Percentiles rank a stretch among this genome's conserved stretches.
phyloP scores from a whole-genome alignment of 345 rosid species.

The Excoecaria agallocha region DNA sequence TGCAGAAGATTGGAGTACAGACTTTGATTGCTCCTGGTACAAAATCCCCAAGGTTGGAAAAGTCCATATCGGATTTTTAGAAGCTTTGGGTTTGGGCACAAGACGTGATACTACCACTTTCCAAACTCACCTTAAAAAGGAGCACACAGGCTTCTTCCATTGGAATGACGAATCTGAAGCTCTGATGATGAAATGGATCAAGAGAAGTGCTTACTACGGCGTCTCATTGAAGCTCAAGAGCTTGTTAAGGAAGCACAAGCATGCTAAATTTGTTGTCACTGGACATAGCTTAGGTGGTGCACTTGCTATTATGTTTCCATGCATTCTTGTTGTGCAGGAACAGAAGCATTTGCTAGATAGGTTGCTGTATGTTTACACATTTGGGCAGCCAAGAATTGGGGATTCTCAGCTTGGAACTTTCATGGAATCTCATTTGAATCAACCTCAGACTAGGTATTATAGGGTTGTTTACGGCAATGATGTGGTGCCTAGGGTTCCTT shows the following conservation, averaged over 20 bases:
- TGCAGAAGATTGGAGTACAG: conserved; percentile 75
- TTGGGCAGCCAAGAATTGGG: conserved; percentile 89
- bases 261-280: conserved; percentile 64
- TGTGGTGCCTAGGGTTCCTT: conserved; percentile 74
- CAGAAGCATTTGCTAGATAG: conserved; percentile 55
- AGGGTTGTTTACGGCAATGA: conserved; percentile 81
- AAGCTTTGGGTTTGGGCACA: conserved; percentile 76
- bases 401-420: conserved; percentile 48
- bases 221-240: conserved; percentile 53
- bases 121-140: conserved; percentile 35
- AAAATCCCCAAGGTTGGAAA: conserved; percentile 70
- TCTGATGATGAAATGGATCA: conserved; percentile 29
- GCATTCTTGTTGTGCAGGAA: conserved; percentile 51
- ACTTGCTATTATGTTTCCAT: conserved; percentile 67
- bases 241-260: conserved; percentile 58
- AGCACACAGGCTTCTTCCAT: conserved; percentile 9
- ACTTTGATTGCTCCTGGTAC: conserved; percentile 79
- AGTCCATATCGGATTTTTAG: conserved; percentile 79
- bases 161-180: background rate
- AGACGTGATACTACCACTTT: conserved; percentile 49
- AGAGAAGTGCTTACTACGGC: conserved; percentile 51
- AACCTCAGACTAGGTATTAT: conserved; percentile 53
- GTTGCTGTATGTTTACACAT: conserved; percentile 66
- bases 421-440: conserved; percentile 57
- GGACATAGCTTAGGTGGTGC: conserved; percentile 91